phyloP scores from a whole-genome alignment of 179 eudicot genomes.

The Silene noctiflora region DNA sequence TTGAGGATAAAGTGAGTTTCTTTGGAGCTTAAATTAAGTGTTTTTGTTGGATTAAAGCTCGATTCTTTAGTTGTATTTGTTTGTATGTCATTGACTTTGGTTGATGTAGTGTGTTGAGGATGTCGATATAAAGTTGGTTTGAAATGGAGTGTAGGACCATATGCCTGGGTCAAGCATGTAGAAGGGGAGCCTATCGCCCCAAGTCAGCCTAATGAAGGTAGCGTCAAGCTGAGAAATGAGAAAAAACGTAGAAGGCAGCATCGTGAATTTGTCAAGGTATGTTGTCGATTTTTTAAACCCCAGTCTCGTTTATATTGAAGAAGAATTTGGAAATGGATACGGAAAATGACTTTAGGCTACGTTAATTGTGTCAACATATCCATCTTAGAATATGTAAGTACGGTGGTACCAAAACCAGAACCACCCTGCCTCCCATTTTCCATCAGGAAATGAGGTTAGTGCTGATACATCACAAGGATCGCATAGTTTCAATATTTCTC shows the following conservation, averaged over 20 bases:
- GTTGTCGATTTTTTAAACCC: constrained; percentile 12
- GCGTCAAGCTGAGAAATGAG: constrained; percentile 79
- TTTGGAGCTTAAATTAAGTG: background rate
- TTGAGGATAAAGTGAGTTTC: background rate
- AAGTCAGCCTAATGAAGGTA: constrained; percentile 85
- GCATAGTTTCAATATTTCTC: background rate
- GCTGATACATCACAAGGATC: background rate
- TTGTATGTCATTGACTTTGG: background rate
- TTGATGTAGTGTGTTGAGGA: background rate
- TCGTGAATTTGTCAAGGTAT: constrained; percentile 70
- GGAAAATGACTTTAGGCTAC: background rate
- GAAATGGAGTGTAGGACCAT: constrained; percentile 62
- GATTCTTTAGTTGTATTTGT: background rate
- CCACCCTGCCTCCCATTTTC: background rate
- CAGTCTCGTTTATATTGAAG: background rate
- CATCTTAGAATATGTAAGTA: background rate
- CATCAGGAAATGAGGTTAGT: background rate
- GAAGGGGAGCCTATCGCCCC: constrained; percentile 68
- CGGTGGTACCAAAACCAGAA: too few species aligned
- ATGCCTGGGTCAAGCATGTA: constrained; percentile 83
- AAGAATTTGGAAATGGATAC: background rate
- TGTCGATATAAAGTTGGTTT: constrained; percentile 6
- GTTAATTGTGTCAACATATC: background rate
- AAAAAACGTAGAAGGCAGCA: constrained; percentile 67
- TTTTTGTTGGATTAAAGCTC: background rate